Evolutionary conservation across 2,329 filamentous ascomycete genomes (phyloP).

Genomic region (Phaeosphaeria sp.): DNA sequence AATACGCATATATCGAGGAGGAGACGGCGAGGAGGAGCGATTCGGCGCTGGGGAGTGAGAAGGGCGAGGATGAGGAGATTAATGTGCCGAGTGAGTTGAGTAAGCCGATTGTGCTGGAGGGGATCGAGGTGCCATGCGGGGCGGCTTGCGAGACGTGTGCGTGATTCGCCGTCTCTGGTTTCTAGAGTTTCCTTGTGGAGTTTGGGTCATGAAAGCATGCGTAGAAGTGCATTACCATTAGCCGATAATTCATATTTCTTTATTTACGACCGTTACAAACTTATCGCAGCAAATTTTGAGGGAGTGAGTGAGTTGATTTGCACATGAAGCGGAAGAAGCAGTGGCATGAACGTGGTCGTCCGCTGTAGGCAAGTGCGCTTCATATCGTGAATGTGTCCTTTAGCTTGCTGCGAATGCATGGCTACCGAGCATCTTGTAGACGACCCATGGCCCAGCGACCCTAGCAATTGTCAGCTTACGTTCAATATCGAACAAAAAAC

Average conservation of each 20-base stretch:
- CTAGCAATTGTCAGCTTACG: not conserved
- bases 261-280: not conserved
- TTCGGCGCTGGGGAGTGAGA: constrained; percentile 21
- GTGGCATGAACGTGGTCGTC: too few species aligned
- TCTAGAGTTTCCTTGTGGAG: not conserved
- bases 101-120: constrained; percentile 23
- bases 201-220: not conserved
- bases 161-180: not conserved
- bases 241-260: not conserved
- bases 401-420: not conserved
- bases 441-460: not conserved
- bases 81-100: constrained; percentile 19
- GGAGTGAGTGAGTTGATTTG: too few species aligned
- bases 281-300: too few species aligned
- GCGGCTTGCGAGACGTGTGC: constrained; percentile 3
- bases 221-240: not conserved
- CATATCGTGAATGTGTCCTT: not conserved
- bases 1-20: constrained; percentile 41
- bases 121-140: constrained; percentile 13
- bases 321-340: too few species aligned
- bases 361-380: not conserved
- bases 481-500: not conserved
- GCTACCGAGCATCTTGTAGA: not conserved
- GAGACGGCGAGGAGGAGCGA: constrained; percentile 25
- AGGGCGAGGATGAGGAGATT: constrained; percentile 13